Conservation (phyloP, 2,329 filamentous ascomycete species). For the Hymenoscyphus fructigenus region DNA sequence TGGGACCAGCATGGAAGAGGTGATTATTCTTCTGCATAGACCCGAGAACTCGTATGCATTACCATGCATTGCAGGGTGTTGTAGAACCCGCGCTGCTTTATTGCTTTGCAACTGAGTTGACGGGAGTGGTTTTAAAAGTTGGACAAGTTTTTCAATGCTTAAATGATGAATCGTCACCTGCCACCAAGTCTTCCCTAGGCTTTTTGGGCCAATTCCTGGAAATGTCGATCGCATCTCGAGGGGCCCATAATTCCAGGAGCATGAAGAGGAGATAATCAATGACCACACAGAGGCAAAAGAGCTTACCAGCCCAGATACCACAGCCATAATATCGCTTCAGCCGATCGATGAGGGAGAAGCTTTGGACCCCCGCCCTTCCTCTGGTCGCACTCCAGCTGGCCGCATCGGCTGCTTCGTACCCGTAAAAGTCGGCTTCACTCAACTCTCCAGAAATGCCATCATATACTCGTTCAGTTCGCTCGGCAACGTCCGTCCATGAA, state of each 20-base stretch:
- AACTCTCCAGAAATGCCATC: conserved; percentile 88
- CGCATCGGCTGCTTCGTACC: conserved; percentile 65
- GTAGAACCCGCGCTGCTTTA: neutral
- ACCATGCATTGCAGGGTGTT: conserved; percentile 7
- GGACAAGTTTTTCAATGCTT: conserved; percentile 1
- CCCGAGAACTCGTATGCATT: neutral
- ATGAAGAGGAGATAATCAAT: conserved; percentile 92
- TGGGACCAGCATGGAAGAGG: conserved; percentile 9
- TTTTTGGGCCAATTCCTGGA: conserved; percentile 93
- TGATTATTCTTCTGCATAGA: neutral
- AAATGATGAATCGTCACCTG: conserved; percentile 14
- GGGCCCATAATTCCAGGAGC: conserved; percentile 83
- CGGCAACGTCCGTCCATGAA: conserved; percentile 94
- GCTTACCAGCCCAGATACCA: conserved; percentile 95
- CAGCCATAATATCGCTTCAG: conserved; percentile 97
- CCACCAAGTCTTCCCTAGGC: conserved; percentile 15
- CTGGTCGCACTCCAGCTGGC: conserved; percentile 67
- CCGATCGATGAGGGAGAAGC: conserved; percentile 90
- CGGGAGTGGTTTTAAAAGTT: neutral
- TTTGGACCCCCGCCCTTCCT: conserved; percentile 69
- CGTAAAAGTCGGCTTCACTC: conserved; percentile 84
- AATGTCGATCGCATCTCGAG: conserved; percentile 81
- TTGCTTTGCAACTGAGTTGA: neutral
- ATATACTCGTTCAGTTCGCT: conserved; percentile 92
- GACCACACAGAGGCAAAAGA: conserved; percentile 92